These are phyloP conservation scores for Ascobolus immersus DNA, from an alignment of 495 filamentous ascomycete species.

Conservation along the genomic window DNA sequence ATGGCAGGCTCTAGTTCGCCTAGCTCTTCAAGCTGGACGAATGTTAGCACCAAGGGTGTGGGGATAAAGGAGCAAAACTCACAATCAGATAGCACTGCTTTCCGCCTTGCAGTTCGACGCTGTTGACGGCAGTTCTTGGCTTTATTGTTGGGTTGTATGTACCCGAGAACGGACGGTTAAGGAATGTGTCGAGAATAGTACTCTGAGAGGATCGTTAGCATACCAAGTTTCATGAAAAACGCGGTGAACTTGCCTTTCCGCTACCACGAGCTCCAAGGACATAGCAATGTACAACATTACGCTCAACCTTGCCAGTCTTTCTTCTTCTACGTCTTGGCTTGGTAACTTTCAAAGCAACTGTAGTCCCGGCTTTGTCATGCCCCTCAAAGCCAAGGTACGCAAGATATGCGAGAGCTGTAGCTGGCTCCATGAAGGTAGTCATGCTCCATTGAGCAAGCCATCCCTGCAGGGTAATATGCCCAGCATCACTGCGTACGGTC, in stretches of 20 bases:
- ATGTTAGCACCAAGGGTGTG: not conserved
- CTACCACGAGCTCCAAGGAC: slow-evolving; percentile 60
- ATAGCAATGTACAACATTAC: slow-evolving; percentile 91
- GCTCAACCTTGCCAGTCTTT: slow-evolving; percentile 59
- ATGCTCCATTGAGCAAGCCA: slow-evolving; percentile 99
- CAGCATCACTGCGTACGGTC: slow-evolving; percentile 82
- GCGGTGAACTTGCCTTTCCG: slow-evolving; percentile 40
- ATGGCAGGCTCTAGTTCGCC: slow-evolving; percentile 89
- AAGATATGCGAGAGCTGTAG: slow-evolving; percentile 80
- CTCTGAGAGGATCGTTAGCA: slow-evolving; percentile 2
- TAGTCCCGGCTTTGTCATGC: slow-evolving; percentile 24
- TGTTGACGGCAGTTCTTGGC: slow-evolving; percentile 78
- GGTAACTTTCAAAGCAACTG: slow-evolving; percentile 70
- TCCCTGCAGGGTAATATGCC: slow-evolving; percentile 83
- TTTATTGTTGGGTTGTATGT: slow-evolving; percentile 91
- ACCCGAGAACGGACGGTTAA: slow-evolving; percentile 59
- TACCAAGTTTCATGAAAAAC: not conserved
- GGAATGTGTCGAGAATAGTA: slow-evolving; percentile 66
- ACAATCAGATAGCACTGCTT: slow-evolving; percentile 87
- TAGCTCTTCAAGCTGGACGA: slow-evolving; percentile 49
- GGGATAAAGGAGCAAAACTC: not conserved
- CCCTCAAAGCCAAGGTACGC: slow-evolving; percentile 82
- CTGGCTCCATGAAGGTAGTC: slow-evolving; percentile 90
- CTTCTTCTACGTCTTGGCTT: slow-evolving; percentile 64
- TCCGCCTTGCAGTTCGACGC: slow-evolving; percentile 80